phyloP scores from a whole-genome alignment of 1,139 yeast species.

The Citeromyces hawaiiensis region DNA sequence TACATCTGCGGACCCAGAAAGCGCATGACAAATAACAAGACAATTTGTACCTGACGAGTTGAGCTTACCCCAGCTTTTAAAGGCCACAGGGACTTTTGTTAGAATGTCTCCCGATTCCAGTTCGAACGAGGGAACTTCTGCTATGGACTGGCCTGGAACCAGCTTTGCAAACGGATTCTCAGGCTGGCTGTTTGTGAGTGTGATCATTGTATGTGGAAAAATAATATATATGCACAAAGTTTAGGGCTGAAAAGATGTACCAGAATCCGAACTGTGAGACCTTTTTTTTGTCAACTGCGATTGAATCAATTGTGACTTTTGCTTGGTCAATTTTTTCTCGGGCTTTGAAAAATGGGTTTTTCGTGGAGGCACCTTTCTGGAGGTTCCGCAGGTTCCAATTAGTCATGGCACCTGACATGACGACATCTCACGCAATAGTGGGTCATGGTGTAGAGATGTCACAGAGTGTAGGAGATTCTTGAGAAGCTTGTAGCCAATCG shows the following conservation, averaged over 20 bases:
- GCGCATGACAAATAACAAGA: slow-evolving; percentile 83
- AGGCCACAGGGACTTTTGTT: slow-evolving; percentile 76
- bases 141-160: slow-evolving; percentile 72
- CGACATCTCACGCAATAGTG: neutral
- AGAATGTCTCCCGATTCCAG: slow-evolving; percentile 78
- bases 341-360: neutral
- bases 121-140: slow-evolving; percentile 61
- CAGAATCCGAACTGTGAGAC: no score
- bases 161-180: slow-evolving; percentile 60
- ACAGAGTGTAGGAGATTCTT: no score
- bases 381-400: neutral
- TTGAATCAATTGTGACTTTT: no score
- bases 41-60: slow-evolving; percentile 59
- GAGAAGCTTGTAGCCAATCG: no score
- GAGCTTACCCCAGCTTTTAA: slow-evolving; percentile 87
- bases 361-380: neutral
- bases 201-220: neutral
- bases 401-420: neutral
- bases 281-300: no score
- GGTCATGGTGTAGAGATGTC: no score
- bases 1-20: slow-evolving; percentile 92
- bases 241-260: neutral
- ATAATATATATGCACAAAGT: neutral
- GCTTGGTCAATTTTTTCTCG: no score
- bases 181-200: slow-evolving; percentile 19